These are phyloP conservation scores for Fusarium bulbicola DNA, from an alignment of 2,329 filamentous ascomycete species.

Conservation along the genomic window DNA sequence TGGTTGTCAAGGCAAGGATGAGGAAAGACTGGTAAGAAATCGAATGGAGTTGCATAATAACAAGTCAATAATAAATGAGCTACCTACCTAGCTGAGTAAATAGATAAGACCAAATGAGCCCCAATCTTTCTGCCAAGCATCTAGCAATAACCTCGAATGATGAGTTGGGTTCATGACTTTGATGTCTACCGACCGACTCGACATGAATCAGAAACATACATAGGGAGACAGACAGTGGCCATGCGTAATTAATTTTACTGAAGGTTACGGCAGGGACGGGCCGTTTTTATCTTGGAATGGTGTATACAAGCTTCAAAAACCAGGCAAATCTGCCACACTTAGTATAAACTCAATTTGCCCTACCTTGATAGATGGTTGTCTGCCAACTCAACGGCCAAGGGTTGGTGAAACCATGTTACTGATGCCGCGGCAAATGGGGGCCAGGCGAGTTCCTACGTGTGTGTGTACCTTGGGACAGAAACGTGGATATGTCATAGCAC, in stretches of 20 bases:
- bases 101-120: not conserved
- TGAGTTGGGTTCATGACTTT: not conserved
- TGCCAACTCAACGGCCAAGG: not conserved
- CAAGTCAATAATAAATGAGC: not conserved
- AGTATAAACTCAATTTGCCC: constrained; percentile 4
- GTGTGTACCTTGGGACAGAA: not conserved
- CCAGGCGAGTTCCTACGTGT: not conserved
- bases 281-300: constrained; percentile 4
- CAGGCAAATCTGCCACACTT: not conserved
- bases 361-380: not conserved
- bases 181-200: not conserved
- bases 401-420: not conserved
- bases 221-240: not conserved
- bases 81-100: not conserved
- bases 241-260: not conserved
- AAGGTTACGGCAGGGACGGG: constrained; percentile 8
- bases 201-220: not conserved
- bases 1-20: constrained; percentile 1
- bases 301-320: not conserved
- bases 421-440: constrained; percentile 9
- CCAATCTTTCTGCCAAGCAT: not conserved
- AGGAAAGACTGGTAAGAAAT: not conserved
- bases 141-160: not conserved
- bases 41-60: not conserved
- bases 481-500: not conserved